These are phyloP conservation scores for Arthroderma uncinatum DNA, from an alignment of 2,329 filamentous ascomycete species.

Conservation along the genomic window DNA sequence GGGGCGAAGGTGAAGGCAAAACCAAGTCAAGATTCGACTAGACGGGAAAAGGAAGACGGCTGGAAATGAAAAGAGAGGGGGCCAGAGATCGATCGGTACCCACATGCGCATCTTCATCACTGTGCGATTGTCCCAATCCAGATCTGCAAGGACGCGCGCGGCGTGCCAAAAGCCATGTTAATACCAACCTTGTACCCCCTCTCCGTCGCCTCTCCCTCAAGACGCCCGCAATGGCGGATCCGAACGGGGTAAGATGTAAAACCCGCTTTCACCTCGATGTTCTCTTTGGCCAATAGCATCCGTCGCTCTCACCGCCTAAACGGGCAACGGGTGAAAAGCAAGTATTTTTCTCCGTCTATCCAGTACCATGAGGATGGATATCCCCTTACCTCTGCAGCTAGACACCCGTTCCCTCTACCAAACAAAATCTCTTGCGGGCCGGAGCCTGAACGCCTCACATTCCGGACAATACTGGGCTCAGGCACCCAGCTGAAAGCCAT, in stretches of 20 bases:
- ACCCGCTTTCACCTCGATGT: background rate
- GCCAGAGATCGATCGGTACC: background rate
- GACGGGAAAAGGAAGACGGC: background rate
- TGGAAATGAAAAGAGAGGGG: background rate
- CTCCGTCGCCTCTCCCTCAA: background rate
- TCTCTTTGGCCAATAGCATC: background rate
- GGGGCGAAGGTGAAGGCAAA: background rate
- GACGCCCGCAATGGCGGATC: background rate
- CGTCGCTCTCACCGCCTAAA: background rate
- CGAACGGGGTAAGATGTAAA: background rate
- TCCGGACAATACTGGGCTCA: constrained; percentile 10
- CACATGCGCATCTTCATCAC: background rate
- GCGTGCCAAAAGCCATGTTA: background rate
- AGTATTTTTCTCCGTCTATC: background rate
- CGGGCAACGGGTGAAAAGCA: background rate
- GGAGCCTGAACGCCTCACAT: constrained; percentile 16
- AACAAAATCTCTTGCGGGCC: background rate
- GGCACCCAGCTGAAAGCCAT: background rate
- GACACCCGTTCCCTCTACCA: background rate
- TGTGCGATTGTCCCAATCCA: background rate
- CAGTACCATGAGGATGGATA: background rate
- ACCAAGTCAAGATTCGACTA: background rate
- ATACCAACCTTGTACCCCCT: background rate
- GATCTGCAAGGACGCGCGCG: background rate
- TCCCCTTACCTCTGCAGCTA: background rate